Evolutionary conservation across 331 rosid species (phyloP).

Genomic region (Cucumis variabilis): DNA sequence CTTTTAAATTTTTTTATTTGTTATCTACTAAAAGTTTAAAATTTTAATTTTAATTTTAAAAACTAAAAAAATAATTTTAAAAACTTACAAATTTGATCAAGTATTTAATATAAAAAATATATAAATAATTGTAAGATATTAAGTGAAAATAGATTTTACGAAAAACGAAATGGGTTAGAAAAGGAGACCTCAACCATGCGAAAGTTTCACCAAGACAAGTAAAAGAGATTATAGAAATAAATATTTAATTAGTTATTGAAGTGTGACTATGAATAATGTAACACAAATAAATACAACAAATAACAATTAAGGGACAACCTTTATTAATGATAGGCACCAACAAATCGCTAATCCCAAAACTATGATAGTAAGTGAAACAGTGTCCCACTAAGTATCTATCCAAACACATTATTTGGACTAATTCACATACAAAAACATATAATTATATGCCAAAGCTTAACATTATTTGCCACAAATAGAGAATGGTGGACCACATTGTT

Average conservation of each 20-base stretch:
- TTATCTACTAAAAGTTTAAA: too few species aligned
- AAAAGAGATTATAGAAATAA: neutral
- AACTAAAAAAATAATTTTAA: too few species aligned
- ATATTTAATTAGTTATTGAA: neutral
- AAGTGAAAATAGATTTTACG: too few species aligned
- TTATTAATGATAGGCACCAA: constrained; percentile 15
- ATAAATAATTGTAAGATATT: too few species aligned
- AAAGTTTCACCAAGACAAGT: neutral
- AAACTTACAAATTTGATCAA: too few species aligned
- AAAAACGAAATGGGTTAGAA: too few species aligned
- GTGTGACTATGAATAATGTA: constrained; percentile 7
- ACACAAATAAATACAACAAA: neutral
- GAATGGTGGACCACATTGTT: constrained; percentile 9
- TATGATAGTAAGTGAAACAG: neutral
- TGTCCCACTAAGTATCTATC: constrained; percentile 2
- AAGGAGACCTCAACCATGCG: too few species aligned
- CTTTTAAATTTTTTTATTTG: too few species aligned
- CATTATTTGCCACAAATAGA: constrained; percentile 1
- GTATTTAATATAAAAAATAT: too few species aligned
- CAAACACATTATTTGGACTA: neutral
- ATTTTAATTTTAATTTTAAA: too few species aligned
- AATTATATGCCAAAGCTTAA: neutral
- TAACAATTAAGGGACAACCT: constrained; percentile 9
- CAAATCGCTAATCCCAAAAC: neutral
- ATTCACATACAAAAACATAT: neutral